Percentiles rank a stretch among this genome's conserved stretches.
phyloP scores from a whole-genome alignment of 2,329 filamentous ascomycete species.

The Phialocephala sp. region DNA sequence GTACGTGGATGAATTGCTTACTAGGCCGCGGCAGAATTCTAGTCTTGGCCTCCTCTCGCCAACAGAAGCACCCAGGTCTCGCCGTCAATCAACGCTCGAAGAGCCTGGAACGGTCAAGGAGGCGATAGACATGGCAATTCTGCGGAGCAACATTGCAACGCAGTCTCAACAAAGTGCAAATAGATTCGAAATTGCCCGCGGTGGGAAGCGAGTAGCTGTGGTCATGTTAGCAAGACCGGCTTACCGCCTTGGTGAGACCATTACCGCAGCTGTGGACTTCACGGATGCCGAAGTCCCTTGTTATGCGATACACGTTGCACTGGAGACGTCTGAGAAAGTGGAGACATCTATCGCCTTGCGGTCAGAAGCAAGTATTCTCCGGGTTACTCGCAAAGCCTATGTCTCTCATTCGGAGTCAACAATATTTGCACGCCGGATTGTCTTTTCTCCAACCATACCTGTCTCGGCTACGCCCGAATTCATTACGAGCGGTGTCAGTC shows the following conservation, averaged over 20 bases:
- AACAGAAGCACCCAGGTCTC: conserved; percentile 62
- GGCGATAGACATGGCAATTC: conserved; percentile 87
- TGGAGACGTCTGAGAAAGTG: conserved; percentile 88
- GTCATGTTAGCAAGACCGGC: conserved; percentile 87
- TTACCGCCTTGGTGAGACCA: conserved; percentile 86
- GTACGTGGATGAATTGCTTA: conserved; percentile 78
- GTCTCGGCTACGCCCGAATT: conserved; percentile 87
- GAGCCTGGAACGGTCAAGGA: conserved; percentile 74
- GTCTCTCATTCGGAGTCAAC: conserved; percentile 81
- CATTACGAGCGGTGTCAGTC: conserved; percentile 82
- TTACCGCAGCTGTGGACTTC: conserved; percentile 87
- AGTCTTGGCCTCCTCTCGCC: conserved; percentile 73
- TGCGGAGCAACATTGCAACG: conserved; percentile 75
- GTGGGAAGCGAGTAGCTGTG: conserved; percentile 88
- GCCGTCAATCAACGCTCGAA: conserved; percentile 60
- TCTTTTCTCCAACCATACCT: conserved; percentile 85
- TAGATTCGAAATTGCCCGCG: conserved; percentile 92
- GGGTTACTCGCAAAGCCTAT: conserved; percentile 84
- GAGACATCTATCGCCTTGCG: conserved; percentile 81
- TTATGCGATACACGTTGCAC: conserved; percentile 81
- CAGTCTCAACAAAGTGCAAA: conserved; percentile 82
- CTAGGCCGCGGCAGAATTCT: conserved; percentile 59
- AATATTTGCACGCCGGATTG: conserved; percentile 77
- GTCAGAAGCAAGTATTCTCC: conserved; percentile 82
- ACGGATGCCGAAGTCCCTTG: conserved; percentile 76